Conservation (phyloP, 2,329 filamentous ascomycete genomes). For the Aspergillus sp. region DNA sequence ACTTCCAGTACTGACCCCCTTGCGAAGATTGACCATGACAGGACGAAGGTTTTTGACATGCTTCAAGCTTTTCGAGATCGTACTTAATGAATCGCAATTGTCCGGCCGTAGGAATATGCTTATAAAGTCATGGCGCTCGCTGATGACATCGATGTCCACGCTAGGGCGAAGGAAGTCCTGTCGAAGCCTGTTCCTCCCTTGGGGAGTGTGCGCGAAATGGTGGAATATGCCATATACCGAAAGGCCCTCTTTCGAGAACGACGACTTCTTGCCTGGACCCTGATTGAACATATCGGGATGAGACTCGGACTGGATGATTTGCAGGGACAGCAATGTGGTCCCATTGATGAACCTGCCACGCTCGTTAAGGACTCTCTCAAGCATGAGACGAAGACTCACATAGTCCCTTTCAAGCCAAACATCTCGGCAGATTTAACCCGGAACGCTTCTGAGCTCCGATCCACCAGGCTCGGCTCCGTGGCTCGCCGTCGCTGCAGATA, state of each 20-base stretch:
- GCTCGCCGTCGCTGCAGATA: slow-evolving; percentile 63
- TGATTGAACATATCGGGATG: slow-evolving; percentile 75
- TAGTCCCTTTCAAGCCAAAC: slow-evolving; percentile 58
- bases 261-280: slow-evolving; percentile 52
- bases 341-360: slow-evolving; percentile 64
- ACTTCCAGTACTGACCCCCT: slow-evolving; percentile 56
- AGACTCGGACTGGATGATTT: slow-evolving; percentile 72
- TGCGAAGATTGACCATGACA: slow-evolving; percentile 60
- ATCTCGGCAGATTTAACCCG: slow-evolving; percentile 58
- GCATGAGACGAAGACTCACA: slow-evolving; percentile 35
- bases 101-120: slow-evolving; percentile 56
- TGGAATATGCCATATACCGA: slow-evolving; percentile 80
- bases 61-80: slow-evolving; percentile 53
- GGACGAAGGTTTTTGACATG: slow-evolving; percentile 67
- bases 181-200: slow-evolving; percentile 66
- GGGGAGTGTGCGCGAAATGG: slow-evolving; percentile 62
- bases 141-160: slow-evolving; percentile 57
- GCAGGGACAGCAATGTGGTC: slow-evolving; percentile 71
- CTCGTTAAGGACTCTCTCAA: slow-evolving; percentile 7
- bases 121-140: slow-evolving; percentile 62
- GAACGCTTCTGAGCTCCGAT: slow-evolving; percentile 48
- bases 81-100: slow-evolving; percentile 50
- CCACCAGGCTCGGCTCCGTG: slow-evolving; percentile 53
- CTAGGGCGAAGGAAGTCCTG: slow-evolving; percentile 74
- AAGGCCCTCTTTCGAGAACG: slow-evolving; percentile 65